phyloP scores from a whole-genome alignment of 805 yeast species.

The Naumovozyma baii region DNA sequence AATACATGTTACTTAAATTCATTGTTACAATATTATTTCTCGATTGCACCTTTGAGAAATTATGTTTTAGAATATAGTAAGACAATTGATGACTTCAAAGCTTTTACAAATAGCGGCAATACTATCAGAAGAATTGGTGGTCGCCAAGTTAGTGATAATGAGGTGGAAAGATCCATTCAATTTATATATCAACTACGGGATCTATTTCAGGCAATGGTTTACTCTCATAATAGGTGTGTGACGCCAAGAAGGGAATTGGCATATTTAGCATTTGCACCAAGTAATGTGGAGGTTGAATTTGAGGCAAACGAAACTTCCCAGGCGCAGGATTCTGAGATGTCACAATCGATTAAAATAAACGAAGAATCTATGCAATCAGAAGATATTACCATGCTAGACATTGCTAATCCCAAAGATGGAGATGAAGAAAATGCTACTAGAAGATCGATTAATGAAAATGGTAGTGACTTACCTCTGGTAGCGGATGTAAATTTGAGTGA shows the following conservation, averaged over 20 bases:
- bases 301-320: constrained; percentile 16
- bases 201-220: constrained; percentile 61
- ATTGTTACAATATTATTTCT: constrained; percentile 79
- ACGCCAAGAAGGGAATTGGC: constrained; percentile 80
- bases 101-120: constrained; percentile 7
- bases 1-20: constrained; percentile 94
- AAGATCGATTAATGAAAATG: not conserved
- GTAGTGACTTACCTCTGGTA: no score
- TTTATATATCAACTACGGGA: constrained; percentile 65
- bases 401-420: no score
- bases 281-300: constrained; percentile 56
- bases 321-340: not conserved
- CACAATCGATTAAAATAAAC: no score
- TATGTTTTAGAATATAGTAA: constrained; percentile 49
- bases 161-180: constrained; percentile 71
- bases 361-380: no score
- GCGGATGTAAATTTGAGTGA: not conserved
- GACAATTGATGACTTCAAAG: constrained; percentile 21
- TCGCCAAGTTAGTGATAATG: constrained; percentile 65
- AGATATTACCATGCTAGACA: not conserved
- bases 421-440: not conserved
- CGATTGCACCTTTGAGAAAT: constrained; percentile 70
- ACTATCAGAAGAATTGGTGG: constrained; percentile 72
- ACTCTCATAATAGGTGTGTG: constrained; percentile 52
- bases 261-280: constrained; percentile 73